Conservation (phyloP, 768 basidiomycete genomes). For the Rhodotorula graminis region DNA sequence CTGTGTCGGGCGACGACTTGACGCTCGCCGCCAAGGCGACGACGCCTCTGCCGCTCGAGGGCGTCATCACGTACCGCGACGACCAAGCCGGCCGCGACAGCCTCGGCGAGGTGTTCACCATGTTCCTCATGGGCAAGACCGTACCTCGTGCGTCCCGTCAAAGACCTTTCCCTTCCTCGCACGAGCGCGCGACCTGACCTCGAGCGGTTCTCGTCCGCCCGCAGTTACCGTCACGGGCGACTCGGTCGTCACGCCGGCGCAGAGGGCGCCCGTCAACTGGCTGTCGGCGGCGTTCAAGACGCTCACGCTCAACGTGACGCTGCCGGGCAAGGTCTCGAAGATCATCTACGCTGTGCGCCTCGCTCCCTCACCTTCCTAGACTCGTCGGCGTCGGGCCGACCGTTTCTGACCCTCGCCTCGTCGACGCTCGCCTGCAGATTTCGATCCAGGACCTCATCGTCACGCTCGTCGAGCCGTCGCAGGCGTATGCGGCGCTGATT, state of each 20-base stretch:
- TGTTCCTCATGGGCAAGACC: conserved; percentile 61
- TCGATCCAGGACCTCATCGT: conserved; percentile 58
- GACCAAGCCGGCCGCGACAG: conserved; percentile 47
- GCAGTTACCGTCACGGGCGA: conserved; percentile 48
- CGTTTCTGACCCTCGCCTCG: too few relatives aligned
- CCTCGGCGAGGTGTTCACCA: conserved; percentile 63
- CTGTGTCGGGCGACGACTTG: conserved; percentile 57
- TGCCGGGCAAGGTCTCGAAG: conserved; percentile 57
- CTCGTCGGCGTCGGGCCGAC: background rate
- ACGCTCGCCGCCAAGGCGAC: conserved; percentile 54
- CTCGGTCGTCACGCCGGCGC: conserved; percentile 59
- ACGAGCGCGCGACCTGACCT: background rate
- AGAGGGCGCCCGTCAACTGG: conserved; percentile 54
- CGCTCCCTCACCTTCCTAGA: too few relatives aligned
- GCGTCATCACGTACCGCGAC: conserved; percentile 24
- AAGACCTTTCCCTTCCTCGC: too few relatives aligned
- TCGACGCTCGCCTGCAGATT: conserved; percentile 46
- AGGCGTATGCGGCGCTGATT: conserved; percentile 52
- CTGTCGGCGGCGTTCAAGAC: conserved; percentile 64
- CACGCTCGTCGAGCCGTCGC: conserved; percentile 53
- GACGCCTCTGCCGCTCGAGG: conserved; percentile 54
- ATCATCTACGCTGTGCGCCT: conserved; percentile 44
- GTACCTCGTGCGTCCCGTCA: background rate
- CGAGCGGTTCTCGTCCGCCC: background rate
- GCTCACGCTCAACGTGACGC: conserved; percentile 57